Percentiles rank a stretch among this genome's conserved stretches.
These are phyloP conservation scores for Krasilnikovozyma curviuscula DNA, from an alignment of 768 basidiomycete species.

Conservation along the genomic window DNA sequence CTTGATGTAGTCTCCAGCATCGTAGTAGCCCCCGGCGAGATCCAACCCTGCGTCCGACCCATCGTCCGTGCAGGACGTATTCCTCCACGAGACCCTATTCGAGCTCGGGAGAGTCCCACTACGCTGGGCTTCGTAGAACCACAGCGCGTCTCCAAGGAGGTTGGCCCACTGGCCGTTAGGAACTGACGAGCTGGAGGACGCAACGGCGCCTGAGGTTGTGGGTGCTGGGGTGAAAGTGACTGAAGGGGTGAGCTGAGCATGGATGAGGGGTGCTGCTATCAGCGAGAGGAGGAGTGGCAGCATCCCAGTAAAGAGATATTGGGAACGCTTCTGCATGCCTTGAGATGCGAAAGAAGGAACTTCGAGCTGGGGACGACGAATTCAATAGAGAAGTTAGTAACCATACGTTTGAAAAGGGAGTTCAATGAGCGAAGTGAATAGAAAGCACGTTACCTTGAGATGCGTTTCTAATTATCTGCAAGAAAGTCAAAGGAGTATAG, in stretches of 20 bases:
- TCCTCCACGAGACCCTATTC: slow-evolving; percentile 72
- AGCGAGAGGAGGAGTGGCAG: no score
- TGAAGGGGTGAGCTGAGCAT: background rate
- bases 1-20: slow-evolving; percentile 71
- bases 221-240: background rate
- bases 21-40: slow-evolving; percentile 72
- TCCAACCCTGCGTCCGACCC: slow-evolving; percentile 55
- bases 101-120: slow-evolving; percentile 49
- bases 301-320: no score
- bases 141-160: slow-evolving; percentile 58
- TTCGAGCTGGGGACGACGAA: no score
- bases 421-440: no score
- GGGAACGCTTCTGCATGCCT: no score
- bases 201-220: background rate
- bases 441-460: no score
- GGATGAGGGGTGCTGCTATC: no score
- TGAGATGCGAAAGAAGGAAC: no score
- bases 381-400: no score
- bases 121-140: slow-evolving; percentile 81
- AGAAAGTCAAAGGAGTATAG: no score
- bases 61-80: slow-evolving; percentile 50
- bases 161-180: slow-evolving; percentile 46
- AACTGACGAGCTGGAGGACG: background rate
- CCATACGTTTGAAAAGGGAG: no score
- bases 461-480: no score